Base-by-base conservation (phyloP, 2,329 filamentous ascomycete genomes). In the Alternaria ventricosa region DNA sequence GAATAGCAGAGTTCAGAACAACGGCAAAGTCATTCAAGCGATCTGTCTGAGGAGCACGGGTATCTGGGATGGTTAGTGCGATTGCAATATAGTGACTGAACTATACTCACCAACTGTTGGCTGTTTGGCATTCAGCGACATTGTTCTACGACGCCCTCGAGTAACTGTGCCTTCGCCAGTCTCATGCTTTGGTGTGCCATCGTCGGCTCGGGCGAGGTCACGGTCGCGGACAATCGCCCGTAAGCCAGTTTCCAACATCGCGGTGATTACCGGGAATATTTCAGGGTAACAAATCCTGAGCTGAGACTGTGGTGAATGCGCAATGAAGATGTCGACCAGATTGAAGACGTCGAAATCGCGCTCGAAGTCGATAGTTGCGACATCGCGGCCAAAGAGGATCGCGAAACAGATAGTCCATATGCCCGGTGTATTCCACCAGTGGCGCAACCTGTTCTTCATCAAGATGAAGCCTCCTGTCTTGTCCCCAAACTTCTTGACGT, bases 391-490 rank as follows among this genome's bases (percentile, higher is more conserved):
- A 74, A 99, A 97, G 3, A 99, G 81, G 22, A 98, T 91, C 57
- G 92, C 90, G 79, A 99, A 92, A 75, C 92, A 94, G 46, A 96
- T 90, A 0, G 91, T 89, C 96, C 96, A 98, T 25, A 98, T 81
- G 0, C 89, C 88, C 3, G 94, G 88, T 15, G 94, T 87, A 73
- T 92, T 90, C 95, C 96, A 99, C 89, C 94, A 97, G 72, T 90
- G 86, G 74, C 90, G 93, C 5, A 99, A 82, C 30, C 93, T 88
- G 72, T 92, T 87, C 41, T 91, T 91, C 88, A 98, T 90, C 65
- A 97, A 91, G 33, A 86, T 86, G 77, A 97, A 97, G 2, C 96
- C 96, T 28, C 93, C 93, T 11, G 91, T 93, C 80, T 96, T 97
- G 20, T 89, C 87, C 13, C 90, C 86, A 69, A 99, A 97, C 73